Evolutionary conservation across 257 asterid species (phyloP).

Genomic region (Solanum appendiculatum): DNA sequence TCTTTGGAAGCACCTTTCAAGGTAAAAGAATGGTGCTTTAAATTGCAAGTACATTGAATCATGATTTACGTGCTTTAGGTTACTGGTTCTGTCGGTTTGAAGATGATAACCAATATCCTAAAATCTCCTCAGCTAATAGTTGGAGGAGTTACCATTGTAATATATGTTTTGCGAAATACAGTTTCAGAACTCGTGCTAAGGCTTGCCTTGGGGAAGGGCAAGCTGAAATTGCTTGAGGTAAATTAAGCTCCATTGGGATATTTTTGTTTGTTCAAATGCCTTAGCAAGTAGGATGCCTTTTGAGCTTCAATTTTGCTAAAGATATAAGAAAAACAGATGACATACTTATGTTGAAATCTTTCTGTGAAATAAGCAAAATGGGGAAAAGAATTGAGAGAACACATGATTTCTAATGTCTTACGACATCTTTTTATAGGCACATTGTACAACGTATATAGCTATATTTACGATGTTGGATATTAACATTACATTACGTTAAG

Average conservation of each 20-base stretch:
- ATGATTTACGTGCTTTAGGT: not conserved
- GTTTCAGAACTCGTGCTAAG: not conserved
- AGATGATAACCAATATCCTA: not conserved
- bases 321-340: not conserved
- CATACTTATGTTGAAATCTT: not conserved
- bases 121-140: not conserved
- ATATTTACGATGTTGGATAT: not conserved
- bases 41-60: not conserved
- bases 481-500: not conserved
- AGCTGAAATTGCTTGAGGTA: not conserved
- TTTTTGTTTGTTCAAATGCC: not conserved
- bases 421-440: not conserved
- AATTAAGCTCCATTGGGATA: not conserved
- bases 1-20: slow-evolving; percentile 59
- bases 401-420: not conserved
- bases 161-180: not conserved
- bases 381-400: not conserved
- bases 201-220: not conserved
- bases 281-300: not conserved
- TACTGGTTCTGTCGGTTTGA: not conserved
- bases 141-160: not conserved
- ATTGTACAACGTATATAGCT: not conserved
- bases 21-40: slow-evolving; percentile 27
- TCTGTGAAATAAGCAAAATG: not conserved
- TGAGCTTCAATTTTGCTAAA: not conserved